Evolutionary conservation across 148 eudicot species (phyloP).

Genomic region (Linanthus parryae): DNA sequence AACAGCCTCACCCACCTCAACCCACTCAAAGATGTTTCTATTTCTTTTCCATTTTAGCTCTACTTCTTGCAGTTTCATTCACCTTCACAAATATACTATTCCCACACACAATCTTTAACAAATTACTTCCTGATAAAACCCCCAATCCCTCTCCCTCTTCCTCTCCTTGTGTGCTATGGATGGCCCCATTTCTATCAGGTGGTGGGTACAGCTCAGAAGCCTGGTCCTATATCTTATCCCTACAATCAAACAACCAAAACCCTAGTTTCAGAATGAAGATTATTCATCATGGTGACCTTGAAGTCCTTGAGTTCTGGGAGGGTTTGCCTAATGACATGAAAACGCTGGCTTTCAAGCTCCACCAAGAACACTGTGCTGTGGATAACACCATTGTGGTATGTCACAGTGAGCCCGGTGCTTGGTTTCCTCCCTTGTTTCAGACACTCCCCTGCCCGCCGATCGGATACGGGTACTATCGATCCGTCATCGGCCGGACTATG

Average conservation of each 20-base stretch:
- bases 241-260: constrained; percentile 20
- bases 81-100: constrained; percentile 17
- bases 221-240: constrained; percentile 63
- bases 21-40: constrained; percentile 16
- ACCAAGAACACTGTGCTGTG: constrained; percentile 31
- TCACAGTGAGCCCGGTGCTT: constrained; percentile 85
- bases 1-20: constrained; percentile 8
- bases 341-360: constrained; percentile 37
- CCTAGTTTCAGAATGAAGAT: constrained; percentile 42
- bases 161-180: constrained; percentile 56
- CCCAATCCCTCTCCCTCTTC: constrained; percentile 17
- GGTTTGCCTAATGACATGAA: constrained; percentile 45
- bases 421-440: constrained; percentile 60
- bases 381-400: constrained; percentile 53
- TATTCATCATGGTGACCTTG: constrained; percentile 55
- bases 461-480: constrained; percentile 31
- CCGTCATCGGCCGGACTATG: constrained; percentile 65
- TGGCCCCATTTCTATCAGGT: constrained; percentile 73
- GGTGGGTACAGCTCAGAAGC: constrained; percentile 86
- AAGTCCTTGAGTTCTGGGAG: constrained; percentile 52
- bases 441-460: constrained; percentile 54
- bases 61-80: constrained; percentile 34
- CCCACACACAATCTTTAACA: constrained; percentile 9
- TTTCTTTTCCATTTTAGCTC: constrained; percentile 22
- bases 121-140: constrained; percentile 11